Conservation (phyloP, 1,139 yeast genomes). For the Kluyveromyces marxianus region DNA sequence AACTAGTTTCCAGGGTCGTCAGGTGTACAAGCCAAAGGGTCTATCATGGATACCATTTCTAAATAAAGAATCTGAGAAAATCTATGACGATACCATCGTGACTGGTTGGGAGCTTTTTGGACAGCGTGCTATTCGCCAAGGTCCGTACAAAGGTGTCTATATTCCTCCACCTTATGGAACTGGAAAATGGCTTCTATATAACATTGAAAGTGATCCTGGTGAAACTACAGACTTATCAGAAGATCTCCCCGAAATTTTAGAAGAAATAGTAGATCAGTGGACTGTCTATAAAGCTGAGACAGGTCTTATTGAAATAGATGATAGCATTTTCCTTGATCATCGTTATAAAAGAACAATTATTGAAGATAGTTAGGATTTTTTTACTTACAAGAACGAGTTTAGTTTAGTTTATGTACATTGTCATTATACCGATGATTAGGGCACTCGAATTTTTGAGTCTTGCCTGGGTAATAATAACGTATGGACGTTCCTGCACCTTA, state of each 20-base stretch:
- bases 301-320: slow-evolving; percentile 39
- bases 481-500: neutral
- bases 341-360: neutral
- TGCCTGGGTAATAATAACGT: too few relatives aligned
- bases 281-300: slow-evolving; percentile 47
- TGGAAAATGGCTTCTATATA: slow-evolving; percentile 44
- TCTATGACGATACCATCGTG: slow-evolving; percentile 41
- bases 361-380: neutral
- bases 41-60: slow-evolving; percentile 36
- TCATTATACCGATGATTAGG: too few relatives aligned
- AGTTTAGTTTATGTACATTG: too few relatives aligned
- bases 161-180: slow-evolving; percentile 45
- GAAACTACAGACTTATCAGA: slow-evolving; percentile 40
- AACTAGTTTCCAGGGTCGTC: slow-evolving; percentile 32
- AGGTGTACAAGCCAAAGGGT: slow-evolving; percentile 38
- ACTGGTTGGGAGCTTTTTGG: slow-evolving; percentile 56
- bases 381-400: too few relatives aligned
- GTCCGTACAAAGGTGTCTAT: slow-evolving; percentile 42
- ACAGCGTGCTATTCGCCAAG: slow-evolving; percentile 48
- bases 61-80: slow-evolving; percentile 22
- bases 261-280: slow-evolving; percentile 43
- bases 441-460: too few relatives aligned
- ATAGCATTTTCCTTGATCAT: neutral
- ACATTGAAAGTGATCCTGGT: slow-evolving; percentile 40
- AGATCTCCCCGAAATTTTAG: slow-evolving; percentile 31